Evolutionary conservation across 2,329 filamentous ascomycete species (phyloP).

Genomic region (Xylaria hypoxylon): DNA sequence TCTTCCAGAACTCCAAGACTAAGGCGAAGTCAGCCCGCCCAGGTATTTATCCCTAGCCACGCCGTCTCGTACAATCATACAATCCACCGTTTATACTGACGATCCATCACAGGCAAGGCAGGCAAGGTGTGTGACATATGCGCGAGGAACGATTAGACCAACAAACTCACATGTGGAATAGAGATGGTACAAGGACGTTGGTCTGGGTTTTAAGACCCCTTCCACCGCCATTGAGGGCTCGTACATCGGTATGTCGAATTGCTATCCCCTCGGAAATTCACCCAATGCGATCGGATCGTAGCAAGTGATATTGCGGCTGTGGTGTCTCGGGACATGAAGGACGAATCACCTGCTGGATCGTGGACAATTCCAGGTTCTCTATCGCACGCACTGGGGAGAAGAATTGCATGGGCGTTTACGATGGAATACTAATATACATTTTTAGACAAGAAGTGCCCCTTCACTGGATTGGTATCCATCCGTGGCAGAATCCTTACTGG

Average conservation of each 20-base stretch:
- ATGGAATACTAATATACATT: slow-evolving; percentile 27
- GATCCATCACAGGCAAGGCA: slow-evolving; percentile 28
- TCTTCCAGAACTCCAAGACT: slow-evolving; percentile 98
- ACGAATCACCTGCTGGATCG: not conserved
- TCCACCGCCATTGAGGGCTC: slow-evolving; percentile 98
- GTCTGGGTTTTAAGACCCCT: slow-evolving; percentile 98
- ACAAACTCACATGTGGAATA: slow-evolving; percentile 36
- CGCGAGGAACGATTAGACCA: slow-evolving; percentile 27
- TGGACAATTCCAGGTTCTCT: not conserved
- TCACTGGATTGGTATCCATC: slow-evolving; percentile 99
- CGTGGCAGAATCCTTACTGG: slow-evolving; percentile 99
- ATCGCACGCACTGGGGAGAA: slow-evolving; percentile 2
- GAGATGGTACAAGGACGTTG: slow-evolving; percentile 96
- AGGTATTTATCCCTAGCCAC: slow-evolving; percentile 38
- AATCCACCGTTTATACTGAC: slow-evolving; percentile 24
- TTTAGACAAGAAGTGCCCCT: slow-evolving; percentile 99
- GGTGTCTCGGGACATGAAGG: not conserved
- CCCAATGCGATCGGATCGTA: not conserved
- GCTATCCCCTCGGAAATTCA: slow-evolving; percentile 6
- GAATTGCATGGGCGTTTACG: not conserved
- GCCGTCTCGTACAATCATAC: not conserved
- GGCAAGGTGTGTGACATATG: slow-evolving; percentile 78
- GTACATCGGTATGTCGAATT: slow-evolving; percentile 90
- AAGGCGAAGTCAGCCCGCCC: slow-evolving; percentile 85
- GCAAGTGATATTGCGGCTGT: not conserved